Percentiles rank a stretch among this genome's conserved stretches.
Conservation (phyloP, 257 asterid species). For the Nicotiana otophora region DNA sequence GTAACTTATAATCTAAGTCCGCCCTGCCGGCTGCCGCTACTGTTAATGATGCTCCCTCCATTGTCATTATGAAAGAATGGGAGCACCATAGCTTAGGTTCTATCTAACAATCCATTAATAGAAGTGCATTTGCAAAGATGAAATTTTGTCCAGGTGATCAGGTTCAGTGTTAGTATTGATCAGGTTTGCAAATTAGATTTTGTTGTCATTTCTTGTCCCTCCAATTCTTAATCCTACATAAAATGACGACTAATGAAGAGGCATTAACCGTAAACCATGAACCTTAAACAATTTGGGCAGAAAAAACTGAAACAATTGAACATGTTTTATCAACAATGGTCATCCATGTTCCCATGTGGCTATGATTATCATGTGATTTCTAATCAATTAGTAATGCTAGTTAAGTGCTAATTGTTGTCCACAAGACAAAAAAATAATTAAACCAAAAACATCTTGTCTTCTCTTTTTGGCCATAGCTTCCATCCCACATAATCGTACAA, state of each 20-base stretch:
- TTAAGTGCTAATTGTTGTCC: background rate
- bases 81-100: background rate
- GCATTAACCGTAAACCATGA: background rate
- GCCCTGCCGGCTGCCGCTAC: no score
- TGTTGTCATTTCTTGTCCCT: background rate
- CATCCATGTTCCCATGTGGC: background rate
- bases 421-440: background rate
- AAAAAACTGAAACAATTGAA: background rate
- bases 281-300: background rate
- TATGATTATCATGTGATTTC: background rate
- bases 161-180: background rate
- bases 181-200: background rate
- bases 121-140: background rate
- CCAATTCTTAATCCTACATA: background rate
- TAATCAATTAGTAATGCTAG: background rate
- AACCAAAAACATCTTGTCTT: background rate
- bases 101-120: background rate
- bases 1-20: no score
- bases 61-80: no score
- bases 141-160: background rate
- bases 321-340: background rate
- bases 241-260: background rate
- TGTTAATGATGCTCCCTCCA: no score
- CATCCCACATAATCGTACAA: constrained; percentile 4
- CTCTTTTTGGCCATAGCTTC: background rate